Conservation (phyloP, 306 rosid genomes). For the Glycine soja region DNA sequence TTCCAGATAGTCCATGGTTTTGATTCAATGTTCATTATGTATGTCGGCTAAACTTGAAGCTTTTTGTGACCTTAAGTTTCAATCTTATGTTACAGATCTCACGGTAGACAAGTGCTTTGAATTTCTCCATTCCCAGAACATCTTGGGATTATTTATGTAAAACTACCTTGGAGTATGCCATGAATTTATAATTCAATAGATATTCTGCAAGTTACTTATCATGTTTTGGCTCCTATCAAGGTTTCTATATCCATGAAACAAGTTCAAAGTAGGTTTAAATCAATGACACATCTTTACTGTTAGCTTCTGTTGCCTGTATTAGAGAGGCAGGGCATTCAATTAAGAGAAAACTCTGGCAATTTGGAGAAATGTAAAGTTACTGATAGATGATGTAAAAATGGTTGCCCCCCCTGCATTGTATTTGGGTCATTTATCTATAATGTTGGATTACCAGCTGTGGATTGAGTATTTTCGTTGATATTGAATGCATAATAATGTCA, state of each 20-base stretch:
- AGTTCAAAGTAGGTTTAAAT: neutral
- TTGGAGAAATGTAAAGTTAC: conserved; percentile 27
- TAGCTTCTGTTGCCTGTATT: neutral
- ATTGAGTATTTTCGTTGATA: neutral
- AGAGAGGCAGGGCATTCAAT: conserved; percentile 9
- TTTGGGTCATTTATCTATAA: neutral
- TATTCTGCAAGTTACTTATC: conserved; percentile 10
- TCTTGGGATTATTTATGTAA: neutral
- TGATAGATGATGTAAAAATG: neutral
- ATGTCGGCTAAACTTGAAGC: neutral
- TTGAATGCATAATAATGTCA: conserved; percentile 7
- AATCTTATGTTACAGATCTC: conserved; percentile 30
- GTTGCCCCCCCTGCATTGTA: neutral
- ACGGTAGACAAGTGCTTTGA: neutral
- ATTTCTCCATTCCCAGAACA: neutral
- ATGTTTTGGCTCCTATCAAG: conserved; percentile 12
- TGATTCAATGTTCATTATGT: conserved; percentile 3
- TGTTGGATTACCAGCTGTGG: neutral
- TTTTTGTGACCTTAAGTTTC: neutral
- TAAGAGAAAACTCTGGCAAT: neutral
- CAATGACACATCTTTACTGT: neutral
- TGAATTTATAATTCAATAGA: neutral
- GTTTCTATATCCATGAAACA: conserved; percentile 10
- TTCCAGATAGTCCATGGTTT: neutral
- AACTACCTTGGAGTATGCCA: neutral